Percentiles rank a stretch among this genome's conserved stretches.
These are phyloP conservation scores for Babesia caballi DNA, from an alignment of 169 alveolate genomes.

Conservation along the genomic window DNA sequence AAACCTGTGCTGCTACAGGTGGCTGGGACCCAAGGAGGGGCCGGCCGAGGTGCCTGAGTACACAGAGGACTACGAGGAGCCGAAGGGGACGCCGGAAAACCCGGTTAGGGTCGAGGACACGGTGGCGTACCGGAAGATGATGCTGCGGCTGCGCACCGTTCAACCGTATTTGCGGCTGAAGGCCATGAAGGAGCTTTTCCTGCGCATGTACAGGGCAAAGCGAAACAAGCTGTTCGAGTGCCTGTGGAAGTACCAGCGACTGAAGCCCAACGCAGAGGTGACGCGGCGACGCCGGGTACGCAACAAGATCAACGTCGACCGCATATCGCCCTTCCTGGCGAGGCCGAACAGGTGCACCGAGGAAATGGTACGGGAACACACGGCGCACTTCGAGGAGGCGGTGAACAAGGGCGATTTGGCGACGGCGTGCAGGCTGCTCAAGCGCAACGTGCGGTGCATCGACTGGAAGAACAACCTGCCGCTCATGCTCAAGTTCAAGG, in stretches of 20 bases:
- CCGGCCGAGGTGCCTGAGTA: conserved; percentile 52
- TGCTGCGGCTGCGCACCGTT: conserved; percentile 1
- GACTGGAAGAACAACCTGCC: conserved; percentile 57
- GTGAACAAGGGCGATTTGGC: conserved; percentile 72
- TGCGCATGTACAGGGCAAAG: conserved; percentile 42
- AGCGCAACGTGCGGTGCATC: conserved; percentile 61
- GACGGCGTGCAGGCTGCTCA: conserved; percentile 67
- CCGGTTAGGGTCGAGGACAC: conserved; percentile 54
- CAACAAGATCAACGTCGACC: conserved; percentile 64
- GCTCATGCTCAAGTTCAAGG: conserved; percentile 55
- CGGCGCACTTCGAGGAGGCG: conserved; percentile 66
- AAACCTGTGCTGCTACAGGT: conserved; percentile 9
- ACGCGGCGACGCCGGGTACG: conserved; percentile 50
- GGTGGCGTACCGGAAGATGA: conserved; percentile 52
- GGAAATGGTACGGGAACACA: conserved; percentile 59
- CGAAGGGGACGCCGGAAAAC: conserved; percentile 52
- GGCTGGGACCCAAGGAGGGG: conserved; percentile 58
- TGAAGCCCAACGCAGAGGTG: conserved; percentile 38
- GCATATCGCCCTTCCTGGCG: conserved; percentile 71
- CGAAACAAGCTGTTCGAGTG: conserved; percentile 32
- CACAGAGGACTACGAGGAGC: conserved; percentile 53
- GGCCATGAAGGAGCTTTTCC: conserved; percentile 44
- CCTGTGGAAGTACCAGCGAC: conserved; percentile 59
- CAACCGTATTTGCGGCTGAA: conserved; percentile 30
- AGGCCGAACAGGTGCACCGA: conserved; percentile 73